Base-by-base conservation (phyloP, 192 early-diverging fungal genomes). In the Fimicolochytrium jonesii region DNA sequence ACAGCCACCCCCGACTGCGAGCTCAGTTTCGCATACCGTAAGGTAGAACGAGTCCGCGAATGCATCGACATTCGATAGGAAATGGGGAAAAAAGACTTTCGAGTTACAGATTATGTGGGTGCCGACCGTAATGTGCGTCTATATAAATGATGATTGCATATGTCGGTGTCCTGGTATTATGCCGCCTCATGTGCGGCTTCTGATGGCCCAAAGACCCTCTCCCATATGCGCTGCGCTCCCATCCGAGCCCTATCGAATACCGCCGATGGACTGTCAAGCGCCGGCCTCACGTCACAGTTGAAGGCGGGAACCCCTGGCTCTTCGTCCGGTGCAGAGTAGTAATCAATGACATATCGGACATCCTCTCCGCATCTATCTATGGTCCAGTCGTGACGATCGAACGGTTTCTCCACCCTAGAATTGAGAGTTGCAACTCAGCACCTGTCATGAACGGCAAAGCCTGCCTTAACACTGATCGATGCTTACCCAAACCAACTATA, bases 321-420 rank as follows among this genome's bases (percentile, higher is more conserved):
- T 50, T 76, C 74, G 34, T 74, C 64, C 7, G 55, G 53, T n/a
- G 65, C 36, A 17, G 46, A 46, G 63, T 96, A 96, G 67, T 90
- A 96, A 50, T 96, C 94, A 59, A 97, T 94, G 6, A 97, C 81
- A 61, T 97, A 97, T 0, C 80, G 80, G 6, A 93, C 88, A 4
- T 78, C 72, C 63, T 88, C 85, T 17, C 91, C 94, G 52, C 94
- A 97, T n/a, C 94, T 71, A 65, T 92, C 91, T 0, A 97, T 84
- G 3, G 85, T 86, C 94, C 94, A 97, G 69, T 97, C 92, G 66
- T 97, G 94, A 18, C 92, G 80, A 60, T 97, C 94, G 61, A 97
- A 97, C 4, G 95, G 93, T 46, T 78, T 76, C 11, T 91, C 90
- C 22, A 90, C 86, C 42, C 91, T 86, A 59, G 52, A 52, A 68